A percentile compares a stretch with the other conserved stretches of the same genome.
Evolutionary conservation across 352 stramenopile genomes (phyloP).

Genomic region (Globisporangium megalacanthum): DNA sequence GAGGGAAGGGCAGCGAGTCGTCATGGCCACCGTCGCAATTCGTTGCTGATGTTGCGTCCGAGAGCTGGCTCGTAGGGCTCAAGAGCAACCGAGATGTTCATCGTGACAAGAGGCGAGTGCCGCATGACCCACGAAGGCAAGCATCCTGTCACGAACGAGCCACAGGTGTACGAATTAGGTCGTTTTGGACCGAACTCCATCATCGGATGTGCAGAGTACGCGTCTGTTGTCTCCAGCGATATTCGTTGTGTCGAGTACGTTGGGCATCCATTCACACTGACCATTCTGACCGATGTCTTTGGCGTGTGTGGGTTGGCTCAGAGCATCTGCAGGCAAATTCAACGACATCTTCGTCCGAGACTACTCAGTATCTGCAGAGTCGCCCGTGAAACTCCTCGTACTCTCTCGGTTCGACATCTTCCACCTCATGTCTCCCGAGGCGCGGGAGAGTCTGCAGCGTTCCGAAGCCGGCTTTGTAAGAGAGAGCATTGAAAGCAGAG

Average conservation of each 20-base stretch:
- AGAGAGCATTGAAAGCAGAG: conserved; percentile 65
- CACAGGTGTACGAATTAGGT: conserved; percentile 59
- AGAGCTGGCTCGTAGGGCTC: conserved; percentile 35
- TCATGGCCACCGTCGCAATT: background rate
- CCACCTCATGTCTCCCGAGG: conserved; percentile 67
- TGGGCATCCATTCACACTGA: no score
- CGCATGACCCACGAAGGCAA: conserved; percentile 72
- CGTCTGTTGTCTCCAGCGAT: background rate
- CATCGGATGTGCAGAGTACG: conserved; percentile 78
- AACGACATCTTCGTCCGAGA: conserved; percentile 76
- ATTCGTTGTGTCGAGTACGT: no score
- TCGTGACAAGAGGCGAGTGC: conserved; percentile 73
- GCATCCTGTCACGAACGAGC: conserved; percentile 56
- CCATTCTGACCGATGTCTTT: background rate
- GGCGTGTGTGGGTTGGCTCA: conserved; percentile 9
- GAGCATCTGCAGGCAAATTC: conserved; percentile 71
- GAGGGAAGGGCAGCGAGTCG: background rate
- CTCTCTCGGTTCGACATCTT: conserved; percentile 85
- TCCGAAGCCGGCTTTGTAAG: conserved; percentile 47
- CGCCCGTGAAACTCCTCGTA: conserved; percentile 70
- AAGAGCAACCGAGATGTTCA: conserved; percentile 60
- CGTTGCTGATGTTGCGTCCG: no score
- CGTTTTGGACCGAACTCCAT: conserved; percentile 72
- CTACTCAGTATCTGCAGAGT: conserved; percentile 73
- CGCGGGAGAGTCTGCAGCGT: conserved; percentile 60